Evolutionary conservation across 2,329 filamentous ascomycete genomes (phyloP).

Genomic region (Dothistroma septosporum): DNA sequence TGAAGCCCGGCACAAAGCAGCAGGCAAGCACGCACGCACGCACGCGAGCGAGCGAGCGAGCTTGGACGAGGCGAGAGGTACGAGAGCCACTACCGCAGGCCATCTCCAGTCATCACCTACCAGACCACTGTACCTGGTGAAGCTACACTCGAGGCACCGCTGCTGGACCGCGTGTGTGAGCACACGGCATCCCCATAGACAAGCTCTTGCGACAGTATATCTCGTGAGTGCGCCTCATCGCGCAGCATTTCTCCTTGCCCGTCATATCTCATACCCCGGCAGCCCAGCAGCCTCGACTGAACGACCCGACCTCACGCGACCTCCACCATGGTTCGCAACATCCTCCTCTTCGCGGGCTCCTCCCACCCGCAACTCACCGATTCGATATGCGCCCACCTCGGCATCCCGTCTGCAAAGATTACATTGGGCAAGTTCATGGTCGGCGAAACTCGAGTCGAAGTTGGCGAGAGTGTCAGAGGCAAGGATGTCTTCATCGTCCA

Average conservation of each 20-base stretch:
- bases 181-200: not conserved
- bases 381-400: constrained; percentile 81
- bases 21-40: not conserved
- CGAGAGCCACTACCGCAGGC: not conserved
- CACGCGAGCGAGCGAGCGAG: not conserved
- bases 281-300: not conserved
- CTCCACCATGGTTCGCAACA: constrained; percentile 78
- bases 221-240: not conserved
- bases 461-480: constrained; percentile 90
- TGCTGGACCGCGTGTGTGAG: not conserved
- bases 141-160: not conserved
- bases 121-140: not conserved
- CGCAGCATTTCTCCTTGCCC: constrained; percentile 2
- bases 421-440: constrained; percentile 89
- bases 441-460: constrained; percentile 91
- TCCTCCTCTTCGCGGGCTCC: constrained; percentile 87
- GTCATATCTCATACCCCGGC: not conserved
- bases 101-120: not conserved
- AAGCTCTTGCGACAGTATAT: not conserved
- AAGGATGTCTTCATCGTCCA: constrained; percentile 99
- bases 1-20: not conserved
- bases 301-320: not conserved
- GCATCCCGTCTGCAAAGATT: constrained; percentile 78
- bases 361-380: constrained; percentile 87
- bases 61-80: not conserved